Percentiles rank a stretch among this genome's conserved stretches.
Conservation (phyloP, 1,139 yeast species). For the Suhomyces kunorum region DNA sequence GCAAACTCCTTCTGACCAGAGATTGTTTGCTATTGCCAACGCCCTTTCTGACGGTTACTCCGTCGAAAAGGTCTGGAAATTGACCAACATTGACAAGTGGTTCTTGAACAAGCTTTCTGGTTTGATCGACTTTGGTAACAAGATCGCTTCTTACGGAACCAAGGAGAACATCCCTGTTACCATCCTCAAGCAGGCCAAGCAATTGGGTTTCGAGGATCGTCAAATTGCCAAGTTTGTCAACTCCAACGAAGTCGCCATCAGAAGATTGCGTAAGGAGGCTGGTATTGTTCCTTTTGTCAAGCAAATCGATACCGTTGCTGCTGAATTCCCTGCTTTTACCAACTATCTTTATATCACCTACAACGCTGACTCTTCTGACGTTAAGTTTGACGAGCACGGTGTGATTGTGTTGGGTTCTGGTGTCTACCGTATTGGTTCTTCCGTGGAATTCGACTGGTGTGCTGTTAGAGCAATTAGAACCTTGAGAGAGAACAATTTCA, state of each 20-base stretch:
- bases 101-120: slow-evolving; percentile 83
- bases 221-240: slow-evolving; percentile 90
- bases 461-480: slow-evolving; percentile 96
- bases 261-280: slow-evolving; percentile 85
- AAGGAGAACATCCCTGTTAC: slow-evolving; percentile 62
- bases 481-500: slow-evolving; percentile 79
- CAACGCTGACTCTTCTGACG: slow-evolving; percentile 89
- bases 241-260: slow-evolving; percentile 90
- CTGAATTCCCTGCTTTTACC: slow-evolving; percentile 97
- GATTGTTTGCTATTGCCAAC: slow-evolving; percentile 94
- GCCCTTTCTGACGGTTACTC: slow-evolving; percentile 84
- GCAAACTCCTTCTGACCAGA: slow-evolving; percentile 94
- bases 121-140: slow-evolving; percentile 67
- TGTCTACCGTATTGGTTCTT: slow-evolving; percentile 92
- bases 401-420: slow-evolving; percentile 92
- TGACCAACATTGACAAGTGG: slow-evolving; percentile 97
- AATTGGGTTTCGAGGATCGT: slow-evolving; percentile 95
- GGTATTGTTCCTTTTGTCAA: slow-evolving; percentile 92
- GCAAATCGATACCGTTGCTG: slow-evolving; percentile 98
- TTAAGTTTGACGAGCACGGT: slow-evolving; percentile 81
- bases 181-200: slow-evolving; percentile 84
- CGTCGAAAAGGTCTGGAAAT: slow-evolving; percentile 87
- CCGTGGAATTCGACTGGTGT: slow-evolving; percentile 96
- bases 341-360: slow-evolving; percentile 94
- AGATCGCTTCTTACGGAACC: slow-evolving; percentile 57